Conservation (phyloP, 2,329 filamentous ascomycete species). For the Teratosphaeria epicoccoides region DNA sequence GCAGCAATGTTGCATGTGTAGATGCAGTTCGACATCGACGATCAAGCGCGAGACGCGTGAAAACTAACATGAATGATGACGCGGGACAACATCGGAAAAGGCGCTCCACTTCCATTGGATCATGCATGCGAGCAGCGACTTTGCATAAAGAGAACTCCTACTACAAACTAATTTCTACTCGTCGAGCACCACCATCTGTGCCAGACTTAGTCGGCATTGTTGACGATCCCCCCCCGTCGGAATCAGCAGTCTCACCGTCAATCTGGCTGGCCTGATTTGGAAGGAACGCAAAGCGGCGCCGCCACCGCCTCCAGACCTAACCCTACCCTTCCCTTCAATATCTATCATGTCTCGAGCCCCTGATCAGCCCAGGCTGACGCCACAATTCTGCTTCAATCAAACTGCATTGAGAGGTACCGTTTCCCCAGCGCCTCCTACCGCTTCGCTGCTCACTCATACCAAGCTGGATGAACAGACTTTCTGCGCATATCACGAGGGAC, state of each 20-base stretch:
- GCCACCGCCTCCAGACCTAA: constrained; percentile 7
- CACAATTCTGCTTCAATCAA: constrained; percentile 43
- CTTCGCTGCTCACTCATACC: constrained; percentile 20
- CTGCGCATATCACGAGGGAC: constrained; percentile 71
- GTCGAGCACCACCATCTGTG: background rate
- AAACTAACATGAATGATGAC: background rate
- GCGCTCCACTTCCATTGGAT: no score
- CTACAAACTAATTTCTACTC: no score
- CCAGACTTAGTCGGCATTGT: background rate
- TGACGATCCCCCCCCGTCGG: no score
- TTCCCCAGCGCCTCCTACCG: background rate
- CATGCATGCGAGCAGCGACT: no score
- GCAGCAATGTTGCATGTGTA: background rate
- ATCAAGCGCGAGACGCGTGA: background rate
- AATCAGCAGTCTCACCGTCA: background rate
- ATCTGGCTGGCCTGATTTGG: constrained; percentile 23
- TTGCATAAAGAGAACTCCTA: no score
- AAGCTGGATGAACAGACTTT: constrained; percentile 55
- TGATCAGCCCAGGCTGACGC: constrained; percentile 32
- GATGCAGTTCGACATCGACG: background rate
- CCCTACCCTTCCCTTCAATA: constrained; percentile 4
- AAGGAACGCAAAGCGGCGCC: constrained; percentile 6
- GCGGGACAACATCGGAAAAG: background rate
- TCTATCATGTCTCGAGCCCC: constrained; percentile 33
- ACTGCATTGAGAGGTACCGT: constrained; percentile 39